Evolutionary conservation across 1,284 basidiomycete species (phyloP).

Genomic region (Peniophora sp.): DNA sequence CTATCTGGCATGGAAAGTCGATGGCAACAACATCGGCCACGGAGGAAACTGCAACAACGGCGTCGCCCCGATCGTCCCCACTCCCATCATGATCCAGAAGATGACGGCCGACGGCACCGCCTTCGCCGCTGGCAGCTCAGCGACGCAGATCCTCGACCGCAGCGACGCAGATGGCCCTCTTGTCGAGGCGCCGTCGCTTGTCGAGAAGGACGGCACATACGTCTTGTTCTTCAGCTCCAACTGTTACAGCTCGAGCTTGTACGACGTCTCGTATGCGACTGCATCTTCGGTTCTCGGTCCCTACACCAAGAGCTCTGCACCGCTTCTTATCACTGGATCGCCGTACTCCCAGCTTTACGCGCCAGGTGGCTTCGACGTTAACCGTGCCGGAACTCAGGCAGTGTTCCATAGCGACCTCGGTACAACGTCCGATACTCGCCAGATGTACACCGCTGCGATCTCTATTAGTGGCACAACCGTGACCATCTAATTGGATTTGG

Average conservation of each 20-base stretch:
- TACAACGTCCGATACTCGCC: not conserved
- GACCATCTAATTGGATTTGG: not conserved
- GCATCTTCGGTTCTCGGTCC: slow-evolving; percentile 12
- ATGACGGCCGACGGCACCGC: slow-evolving; percentile 11
- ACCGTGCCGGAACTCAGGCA: not conserved
- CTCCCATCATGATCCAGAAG: slow-evolving; percentile 15
- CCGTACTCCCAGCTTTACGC: not conserved
- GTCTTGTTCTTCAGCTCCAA: slow-evolving; percentile 14
- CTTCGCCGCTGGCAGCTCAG: slow-evolving; percentile 4
- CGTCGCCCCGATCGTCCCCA: slow-evolving; percentile 10
- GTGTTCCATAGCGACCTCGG: slow-evolving; percentile 1
- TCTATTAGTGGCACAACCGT: not conserved
- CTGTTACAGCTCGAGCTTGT: slow-evolving; percentile 13
- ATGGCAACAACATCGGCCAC: slow-evolving; percentile 14
- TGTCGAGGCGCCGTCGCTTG: slow-evolving; percentile 14
- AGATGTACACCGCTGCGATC: slow-evolving; percentile 1
- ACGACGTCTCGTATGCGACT: slow-evolving; percentile 16
- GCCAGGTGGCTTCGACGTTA: not conserved
- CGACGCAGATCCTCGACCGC: slow-evolving; percentile 13
- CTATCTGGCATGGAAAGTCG: slow-evolving; percentile 15
- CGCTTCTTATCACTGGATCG: not conserved
- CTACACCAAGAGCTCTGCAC: slow-evolving; percentile 11
- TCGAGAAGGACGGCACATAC: slow-evolving; percentile 6
- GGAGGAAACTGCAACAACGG: slow-evolving; percentile 15
- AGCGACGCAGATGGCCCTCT: slow-evolving; percentile 12